Evolutionary conservation across 495 filamentous ascomycete genomes (phyloP), one percentile per base, ranked within the genome.

Genomic region (Penicilliopsis zonata): DNA sequence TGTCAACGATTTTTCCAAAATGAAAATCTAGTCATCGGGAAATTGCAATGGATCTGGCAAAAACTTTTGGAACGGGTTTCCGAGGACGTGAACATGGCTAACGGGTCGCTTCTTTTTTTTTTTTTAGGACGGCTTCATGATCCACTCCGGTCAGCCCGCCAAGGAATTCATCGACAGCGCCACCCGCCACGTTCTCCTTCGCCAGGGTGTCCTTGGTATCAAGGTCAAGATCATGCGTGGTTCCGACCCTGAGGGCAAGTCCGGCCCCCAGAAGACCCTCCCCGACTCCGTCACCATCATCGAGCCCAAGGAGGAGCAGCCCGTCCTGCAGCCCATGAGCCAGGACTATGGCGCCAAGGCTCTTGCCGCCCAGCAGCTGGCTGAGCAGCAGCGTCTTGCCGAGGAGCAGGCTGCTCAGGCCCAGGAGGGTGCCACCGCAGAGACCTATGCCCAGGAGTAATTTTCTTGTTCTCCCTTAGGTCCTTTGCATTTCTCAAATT

Each of bases 201-300:
- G 90, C 67, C 90, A 98, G 72, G 90, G 90, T 80, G 90, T 98
- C 44, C 75, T 98, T 37, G 90, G 90, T 69, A 96, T 98, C 77
- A 98, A 98, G 76, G 90, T 98, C 59, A 98, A 98, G 86, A 98
- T 98, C 72, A 98, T 98, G 90, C 90, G 90, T 62, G 92, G 92
- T 55, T 90, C 82, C 54, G 90, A 98, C 70, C 90, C 92, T 55
- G 90, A 98, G 70, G 88, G 88, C 76, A 98, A 98, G 78, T 73
- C 81, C 53, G 92, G 92, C 44, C 86, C 88, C 41, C 79, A 83
- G 65, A 95, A 96, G 74, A 80, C 86, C 45, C 80, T 98, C 36
- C 90, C 90, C 43, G 90, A 98, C 66, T 82, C 85, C 58, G 90
- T 98, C 59, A 95, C 86, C 55, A 85, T 98, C 69, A 94, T 95